phyloP scores from a whole-genome alignment of 352 stramenopile species.

The Globisporangium perplexum region DNA sequence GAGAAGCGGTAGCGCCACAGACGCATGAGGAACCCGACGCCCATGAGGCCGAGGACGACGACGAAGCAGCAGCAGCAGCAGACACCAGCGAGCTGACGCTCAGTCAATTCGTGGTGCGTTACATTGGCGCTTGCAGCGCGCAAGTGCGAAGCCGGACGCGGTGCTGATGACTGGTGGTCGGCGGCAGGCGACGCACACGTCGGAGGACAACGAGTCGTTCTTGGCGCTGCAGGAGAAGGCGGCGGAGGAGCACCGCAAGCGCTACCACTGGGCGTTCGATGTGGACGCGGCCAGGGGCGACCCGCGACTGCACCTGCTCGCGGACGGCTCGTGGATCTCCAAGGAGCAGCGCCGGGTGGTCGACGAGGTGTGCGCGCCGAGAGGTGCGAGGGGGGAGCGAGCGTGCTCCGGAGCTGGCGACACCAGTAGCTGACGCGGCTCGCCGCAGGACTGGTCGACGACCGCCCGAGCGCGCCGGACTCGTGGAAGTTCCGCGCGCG shows the following conservation, averaged over 20 bases:
- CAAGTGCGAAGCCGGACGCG: not conserved
- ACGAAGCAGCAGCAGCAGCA: no score
- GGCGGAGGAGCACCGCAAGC: conserved; percentile 53
- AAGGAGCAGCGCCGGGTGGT: conserved; percentile 52
- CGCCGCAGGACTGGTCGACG: conserved; percentile 40
- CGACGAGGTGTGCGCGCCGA: conserved; percentile 50
- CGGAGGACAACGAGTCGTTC: conserved; percentile 81
- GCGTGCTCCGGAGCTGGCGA: not conserved
- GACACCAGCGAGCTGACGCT: conserved; percentile 37
- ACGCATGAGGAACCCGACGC: not conserved
- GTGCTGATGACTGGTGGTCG: not conserved
- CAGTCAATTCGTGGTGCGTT: conserved; percentile 59
- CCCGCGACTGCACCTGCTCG: conserved; percentile 61
- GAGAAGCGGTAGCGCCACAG: not conserved
- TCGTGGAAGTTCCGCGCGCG: conserved; percentile 71
- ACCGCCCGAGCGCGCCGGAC: conserved; percentile 56
- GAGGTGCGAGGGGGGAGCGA: conserved; percentile 26
- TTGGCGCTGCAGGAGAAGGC: conserved; percentile 68
- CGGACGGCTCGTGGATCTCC: conserved; percentile 69
- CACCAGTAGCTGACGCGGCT: not conserved
- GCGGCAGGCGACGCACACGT: conserved; percentile 65
- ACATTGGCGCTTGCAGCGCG: not conserved
- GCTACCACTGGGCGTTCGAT: conserved; percentile 81
- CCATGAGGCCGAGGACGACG: not conserved
- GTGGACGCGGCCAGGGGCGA: conserved; percentile 41